Evolutionary conservation across 371 early-diverging fungal species (phyloP), one percentile per base, ranked within the genome.

Genomic region (Syncephalastrum monosporum): DNA sequence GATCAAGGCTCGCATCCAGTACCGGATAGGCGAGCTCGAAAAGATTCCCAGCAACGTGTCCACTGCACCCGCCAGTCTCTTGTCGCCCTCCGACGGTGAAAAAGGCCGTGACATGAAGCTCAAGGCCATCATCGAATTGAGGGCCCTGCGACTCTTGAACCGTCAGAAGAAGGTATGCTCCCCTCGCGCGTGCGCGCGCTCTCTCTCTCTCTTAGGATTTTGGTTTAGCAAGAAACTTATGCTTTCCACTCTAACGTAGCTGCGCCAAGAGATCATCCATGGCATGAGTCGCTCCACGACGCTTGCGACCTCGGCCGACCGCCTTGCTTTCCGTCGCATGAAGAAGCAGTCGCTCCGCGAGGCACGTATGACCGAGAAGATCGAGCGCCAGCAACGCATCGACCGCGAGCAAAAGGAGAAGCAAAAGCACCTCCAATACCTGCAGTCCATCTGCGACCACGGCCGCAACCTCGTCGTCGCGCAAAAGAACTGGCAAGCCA

Each of bases 291-390:
- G 77, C 23, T 76, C 83, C 4, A 89, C 95, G n/a, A 88, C 89
- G 52, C 71, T 95, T 43, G 84, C 85, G 1, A 91, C 95, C 10
- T 84, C 89, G 0, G 75, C 86, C 1, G 93, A 96, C 67, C 81
- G 95, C 41, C 59, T 85, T 3, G 79, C 85, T 7, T 94, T 87
- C 66, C 86, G 92, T 47, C 82, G 93, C 17, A 82, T 90, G 82
- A 95, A 96, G 82, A 94, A 91, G 67, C 92, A 89, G 63, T 85
- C 92, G 1, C 66, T 92, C 53, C 83, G 94, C 19, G 97, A 97
- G 57, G 93, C 93, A 1, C 80, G 91, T n/a, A 85, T 88, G 70
- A 94, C 95, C 1, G 97, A 96, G 68, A 87, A 84, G 69, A 83
- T 91, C 43, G 97, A 97, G 66, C 79, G 90, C n/a, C 91, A 89